Percentiles rank a stretch among this genome's conserved stretches.
These are phyloP conservation scores for Fonsecaea pugnacius DNA, from an alignment of 2,329 filamentous ascomycete genomes.

Conservation along the genomic window DNA sequence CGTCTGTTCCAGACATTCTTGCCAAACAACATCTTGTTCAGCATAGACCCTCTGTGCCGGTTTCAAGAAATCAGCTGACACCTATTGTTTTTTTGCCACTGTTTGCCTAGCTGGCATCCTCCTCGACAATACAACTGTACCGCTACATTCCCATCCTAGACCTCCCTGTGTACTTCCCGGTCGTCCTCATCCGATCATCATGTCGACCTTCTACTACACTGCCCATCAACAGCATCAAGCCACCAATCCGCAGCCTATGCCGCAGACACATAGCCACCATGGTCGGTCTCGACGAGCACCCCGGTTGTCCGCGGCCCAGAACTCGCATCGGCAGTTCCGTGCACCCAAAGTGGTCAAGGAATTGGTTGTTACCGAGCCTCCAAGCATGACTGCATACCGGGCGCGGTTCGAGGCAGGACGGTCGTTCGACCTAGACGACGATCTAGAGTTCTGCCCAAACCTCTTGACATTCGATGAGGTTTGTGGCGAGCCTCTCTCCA, in stretches of 20 bases:
- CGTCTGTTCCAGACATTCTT: conserved; percentile 15
- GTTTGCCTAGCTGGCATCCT: conserved; percentile 31
- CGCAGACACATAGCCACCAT: conserved; percentile 55
- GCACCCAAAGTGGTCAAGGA: conserved; percentile 86
- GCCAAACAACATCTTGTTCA: conserved; percentile 15
- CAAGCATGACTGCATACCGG: conserved; percentile 76
- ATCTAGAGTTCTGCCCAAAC: conserved; percentile 92
- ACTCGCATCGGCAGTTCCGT: conserved; percentile 83
- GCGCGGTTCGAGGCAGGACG: conserved; percentile 86
- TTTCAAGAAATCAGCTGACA: conserved; percentile 27
- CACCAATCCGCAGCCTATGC: conserved; percentile 53
- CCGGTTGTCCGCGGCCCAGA: conserved; percentile 77
- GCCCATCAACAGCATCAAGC: conserved; percentile 56
- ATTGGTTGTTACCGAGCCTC: conserved; percentile 69
- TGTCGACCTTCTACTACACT: conserved; percentile 54
- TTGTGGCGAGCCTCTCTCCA: conserved; percentile 44
- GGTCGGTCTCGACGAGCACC: conserved; percentile 83
- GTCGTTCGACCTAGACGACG: conserved; percentile 94
- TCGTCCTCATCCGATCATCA: conserved; percentile 36
- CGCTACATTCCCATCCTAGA: conserved; percentile 13
- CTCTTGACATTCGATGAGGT: conserved; percentile 93
- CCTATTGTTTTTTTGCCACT: conserved; percentile 33
- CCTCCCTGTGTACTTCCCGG: conserved; percentile 6
- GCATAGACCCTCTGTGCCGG: conserved; percentile 16
- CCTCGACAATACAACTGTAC: conserved; percentile 14